Evolutionary conservation across 352 stramenopile genomes (phyloP).

Genomic region (Phytopythium mirpurense): DNA sequence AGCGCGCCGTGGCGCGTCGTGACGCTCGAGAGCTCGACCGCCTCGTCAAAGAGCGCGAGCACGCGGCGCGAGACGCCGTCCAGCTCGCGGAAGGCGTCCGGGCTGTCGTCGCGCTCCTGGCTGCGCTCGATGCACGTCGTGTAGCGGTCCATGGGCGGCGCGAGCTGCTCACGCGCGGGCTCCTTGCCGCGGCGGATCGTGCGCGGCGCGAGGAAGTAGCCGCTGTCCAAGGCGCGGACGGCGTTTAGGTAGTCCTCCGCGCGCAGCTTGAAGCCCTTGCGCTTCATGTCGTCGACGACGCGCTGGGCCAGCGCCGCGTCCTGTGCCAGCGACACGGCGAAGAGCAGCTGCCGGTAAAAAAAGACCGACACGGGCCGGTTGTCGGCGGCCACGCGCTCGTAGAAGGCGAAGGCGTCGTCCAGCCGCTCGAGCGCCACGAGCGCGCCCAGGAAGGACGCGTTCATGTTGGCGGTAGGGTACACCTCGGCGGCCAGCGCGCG

Average conservation of each 20-base stretch:
- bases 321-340: constrained; percentile 24
- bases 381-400: constrained; percentile 27
- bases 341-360: constrained; percentile 58
- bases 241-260: constrained; percentile 43
- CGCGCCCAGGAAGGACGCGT: constrained; percentile 41
- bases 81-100: constrained; percentile 34
- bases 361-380: constrained; percentile 45
- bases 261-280: constrained; percentile 64
- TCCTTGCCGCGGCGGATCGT: constrained; percentile 9
- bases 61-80: constrained; percentile 27
- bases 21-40: constrained; percentile 46
- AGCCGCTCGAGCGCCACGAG: constrained; percentile 31
- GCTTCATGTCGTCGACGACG: constrained; percentile 55
- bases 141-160: constrained; percentile 38
- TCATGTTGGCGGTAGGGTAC: constrained; percentile 68
- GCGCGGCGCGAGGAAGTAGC: constrained; percentile 30
- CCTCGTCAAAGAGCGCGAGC: constrained; percentile 55
- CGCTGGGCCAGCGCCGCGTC: constrained; percentile 25
- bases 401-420: constrained; percentile 45
- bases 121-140: constrained; percentile 35
- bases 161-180: constrained; percentile 8
- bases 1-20: constrained; percentile 20
- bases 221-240: constrained; percentile 39
- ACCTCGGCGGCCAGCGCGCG: constrained; percentile 25
- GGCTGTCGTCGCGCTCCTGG: constrained; percentile 31